Conservation (phyloP, 768 basidiomycete genomes). For the Calocybe indica region DNA sequence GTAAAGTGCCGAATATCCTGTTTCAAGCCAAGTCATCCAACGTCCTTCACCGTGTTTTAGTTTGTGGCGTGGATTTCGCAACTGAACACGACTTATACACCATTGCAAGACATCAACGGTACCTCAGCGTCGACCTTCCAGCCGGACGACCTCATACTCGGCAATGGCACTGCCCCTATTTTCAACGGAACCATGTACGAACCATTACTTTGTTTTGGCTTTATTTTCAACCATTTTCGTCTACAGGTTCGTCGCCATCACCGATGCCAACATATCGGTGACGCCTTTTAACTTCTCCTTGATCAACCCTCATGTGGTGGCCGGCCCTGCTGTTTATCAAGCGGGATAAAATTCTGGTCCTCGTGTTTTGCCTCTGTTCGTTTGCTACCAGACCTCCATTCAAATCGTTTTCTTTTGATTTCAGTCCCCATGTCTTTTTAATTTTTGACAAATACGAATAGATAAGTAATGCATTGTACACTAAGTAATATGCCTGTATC, state of each 20-base stretch:
- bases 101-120: slow-evolving; percentile 34
- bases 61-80: slow-evolving; percentile 56
- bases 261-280: slow-evolving; percentile 40
- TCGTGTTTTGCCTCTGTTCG: background rate
- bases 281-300: slow-evolving; percentile 54
- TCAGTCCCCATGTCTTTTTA: too few relatives aligned
- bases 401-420: too few relatives aligned
- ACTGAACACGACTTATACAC: slow-evolving; percentile 54
- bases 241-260: slow-evolving; percentile 42
- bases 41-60: slow-evolving; percentile 15
- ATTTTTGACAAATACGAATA: too few relatives aligned
- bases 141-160: slow-evolving; percentile 43
- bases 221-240: background rate
- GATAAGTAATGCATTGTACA: too few relatives aligned
- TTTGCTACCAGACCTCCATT: background rate
- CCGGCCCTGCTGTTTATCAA: slow-evolving; percentile 47
- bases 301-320: slow-evolving; percentile 48
- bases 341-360: slow-evolving; percentile 25
- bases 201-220: background rate
- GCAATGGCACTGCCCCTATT: slow-evolving; percentile 28
- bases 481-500: too few relatives aligned
- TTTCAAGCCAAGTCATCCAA: too few relatives aligned
- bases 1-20: slow-evolving; percentile 12
- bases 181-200: slow-evolving; percentile 47
- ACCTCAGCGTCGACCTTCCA: slow-evolving; percentile 42